These are phyloP conservation scores for Citrullus colocynthis DNA, from an alignment of 306 rosid genomes.

Conservation along the genomic window DNA sequence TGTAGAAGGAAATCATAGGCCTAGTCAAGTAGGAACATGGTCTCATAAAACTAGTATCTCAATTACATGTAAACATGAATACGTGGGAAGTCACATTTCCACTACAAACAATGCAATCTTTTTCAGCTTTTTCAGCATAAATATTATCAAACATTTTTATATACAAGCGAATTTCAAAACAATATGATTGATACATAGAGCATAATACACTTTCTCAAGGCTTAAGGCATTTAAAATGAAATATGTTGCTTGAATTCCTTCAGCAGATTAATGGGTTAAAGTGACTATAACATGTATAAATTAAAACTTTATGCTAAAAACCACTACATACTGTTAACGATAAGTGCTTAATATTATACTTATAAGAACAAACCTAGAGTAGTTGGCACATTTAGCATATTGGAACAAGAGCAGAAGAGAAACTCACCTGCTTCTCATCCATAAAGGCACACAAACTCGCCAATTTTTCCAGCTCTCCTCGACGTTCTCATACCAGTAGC, in stretches of 20 bases:
- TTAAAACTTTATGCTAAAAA: neutral
- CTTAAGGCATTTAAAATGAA: neutral
- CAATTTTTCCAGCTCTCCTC: slow-evolving; percentile 80
- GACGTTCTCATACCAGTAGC: slow-evolving; percentile 56
- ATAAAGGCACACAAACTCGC: slow-evolving; percentile 33
- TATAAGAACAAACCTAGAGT: too few relatives aligned
- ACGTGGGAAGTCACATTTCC: neutral
- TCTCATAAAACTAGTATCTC: neutral
- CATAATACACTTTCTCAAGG: neutral
- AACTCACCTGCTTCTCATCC: too few relatives aligned
- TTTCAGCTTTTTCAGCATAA: neutral
- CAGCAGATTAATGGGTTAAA: neutral
- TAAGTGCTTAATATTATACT: neutral
- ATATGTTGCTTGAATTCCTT: neutral
- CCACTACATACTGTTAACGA: neutral
- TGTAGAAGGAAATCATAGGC: too few relatives aligned
- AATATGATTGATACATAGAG: neutral
- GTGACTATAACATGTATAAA: neutral
- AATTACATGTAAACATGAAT: neutral
- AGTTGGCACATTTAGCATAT: too few relatives aligned
- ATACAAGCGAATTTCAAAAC: neutral
- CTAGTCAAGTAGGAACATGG: too few relatives aligned
- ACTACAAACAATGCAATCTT: neutral
- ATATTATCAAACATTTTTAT: neutral
- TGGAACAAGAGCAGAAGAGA: too few relatives aligned